A percentile compares a stretch with the other conserved stretches of the same genome.
Conservation (phyloP, 164 flowering plant genomes). For the Santalum album region DNA sequence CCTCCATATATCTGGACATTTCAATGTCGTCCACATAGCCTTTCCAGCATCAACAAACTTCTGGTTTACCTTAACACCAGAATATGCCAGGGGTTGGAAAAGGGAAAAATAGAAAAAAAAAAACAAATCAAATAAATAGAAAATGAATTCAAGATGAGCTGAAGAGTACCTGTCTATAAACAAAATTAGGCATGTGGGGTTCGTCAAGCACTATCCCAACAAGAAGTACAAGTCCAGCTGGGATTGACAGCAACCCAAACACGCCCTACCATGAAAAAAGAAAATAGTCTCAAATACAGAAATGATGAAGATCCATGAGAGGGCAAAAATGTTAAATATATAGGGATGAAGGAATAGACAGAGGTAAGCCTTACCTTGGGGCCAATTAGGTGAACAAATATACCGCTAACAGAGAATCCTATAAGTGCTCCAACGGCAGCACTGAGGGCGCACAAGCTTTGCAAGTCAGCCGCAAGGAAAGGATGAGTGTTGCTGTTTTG, state of each 20-base stretch:
- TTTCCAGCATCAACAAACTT: constrained; percentile 59
- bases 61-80: constrained; percentile 44
- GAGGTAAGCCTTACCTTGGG: constrained; percentile 47
- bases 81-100: not conserved
- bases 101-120: too few species aligned
- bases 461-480: constrained; percentile 84
- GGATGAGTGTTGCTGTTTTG: constrained; percentile 69
- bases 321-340: not conserved
- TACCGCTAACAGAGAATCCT: constrained; percentile 78
- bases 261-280: constrained; percentile 53
- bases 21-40: constrained; percentile 75
- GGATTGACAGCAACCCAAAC: constrained; percentile 63
- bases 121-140: too few species aligned
- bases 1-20: constrained; percentile 75
- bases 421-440: constrained; percentile 69
- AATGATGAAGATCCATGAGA: too few species aligned
- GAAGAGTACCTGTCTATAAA: constrained; percentile 53
- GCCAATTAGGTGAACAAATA: constrained; percentile 78
- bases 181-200: constrained; percentile 38
- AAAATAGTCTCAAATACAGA: not conserved
- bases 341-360: not conserved
- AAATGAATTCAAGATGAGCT: not conserved
- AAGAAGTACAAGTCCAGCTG: constrained; percentile 49
- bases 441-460: constrained; percentile 79
- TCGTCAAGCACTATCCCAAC: constrained; percentile 66